Base-by-base conservation (phyloP, 768 basidiomycete species). In the Rhodotorula babjevae region DNA sequence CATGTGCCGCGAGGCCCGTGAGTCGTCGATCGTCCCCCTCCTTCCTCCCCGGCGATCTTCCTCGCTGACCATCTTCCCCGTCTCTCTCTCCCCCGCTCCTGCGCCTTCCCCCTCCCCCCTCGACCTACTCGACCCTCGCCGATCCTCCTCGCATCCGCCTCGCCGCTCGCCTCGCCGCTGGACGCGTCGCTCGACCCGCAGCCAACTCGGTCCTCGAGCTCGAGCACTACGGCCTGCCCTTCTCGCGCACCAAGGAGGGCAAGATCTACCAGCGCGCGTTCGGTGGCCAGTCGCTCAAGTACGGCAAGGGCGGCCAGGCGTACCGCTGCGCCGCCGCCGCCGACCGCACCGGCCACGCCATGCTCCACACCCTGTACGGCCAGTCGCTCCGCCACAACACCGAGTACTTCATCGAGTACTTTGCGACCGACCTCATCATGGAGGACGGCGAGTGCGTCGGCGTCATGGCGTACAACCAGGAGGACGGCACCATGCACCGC, bases 381-480 rank as follows among this genome's bases (percentile, higher is more conserved):
- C 96, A 99, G 84, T 98, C 95, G 69, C 87, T 99, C 72, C 90
- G 93, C 69, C 96, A 99, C 85, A 89, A 98, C 85, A 98, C 96
- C 81, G 95, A 98, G 83, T 99, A 97, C 84, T 99, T 99, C 85
- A 98, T 99, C 82, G 96, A 99, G 82, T 99, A 95, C 83, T 98
- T 99, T 81, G 96, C 95, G n/a, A 69, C 77, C 68, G 96, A 99
- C 81, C 84, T 99, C 71, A 92, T 99, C 81, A 99, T 99, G 96
- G 75, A 98, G 81, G 93, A 90, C 74, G 96, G 94, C 77, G 93
- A 97, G 83, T 99, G 96, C 84, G 94, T 99, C 69, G 96, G 96
- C 84, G 96, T 99, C 63, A 91, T 98, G 80, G 96, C 96, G 23
- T 86, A 98, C 77, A 99, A 97, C 85, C 95, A 97, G 93, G 96